Evolutionary conservation across 345 rosid genomes (phyloP), one percentile per base, ranked within the genome.

Genomic region (Hypericum perforatum): DNA sequence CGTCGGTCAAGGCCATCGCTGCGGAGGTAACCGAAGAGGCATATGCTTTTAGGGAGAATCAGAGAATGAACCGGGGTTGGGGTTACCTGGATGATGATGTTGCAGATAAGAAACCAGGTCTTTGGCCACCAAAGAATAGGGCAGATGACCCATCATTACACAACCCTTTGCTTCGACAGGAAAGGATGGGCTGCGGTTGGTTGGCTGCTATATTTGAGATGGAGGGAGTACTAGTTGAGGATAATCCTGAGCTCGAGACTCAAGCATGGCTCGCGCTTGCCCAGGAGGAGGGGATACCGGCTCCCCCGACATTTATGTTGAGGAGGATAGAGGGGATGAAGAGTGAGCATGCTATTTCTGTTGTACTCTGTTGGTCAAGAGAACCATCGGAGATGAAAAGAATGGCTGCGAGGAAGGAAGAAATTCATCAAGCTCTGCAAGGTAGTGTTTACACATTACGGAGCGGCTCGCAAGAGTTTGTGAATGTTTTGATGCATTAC

Each of bases 111-210:
- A 88, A 80, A 52, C 84, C 88, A 0, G 75, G 80, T 9, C 51
- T 78, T 41, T 85, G 95, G 96, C 95, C 98, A 4, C 96, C 91
- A 0, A 82, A 76, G 63, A 92, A 88, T 69, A 77, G 73, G 72
- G 98, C 91, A 0, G 98, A 88, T 56, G 80, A 85, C 46, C 78
- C 95, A 43, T 76, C 94, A 0, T 57, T 88, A 59, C 95, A 82
- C 41, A 92, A 92, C 63, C 98, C 98, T 9, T 54, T 83, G 64
- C 86, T 88, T 49, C 77, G 98, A 59, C 96, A 82, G 47, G 95
- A 92, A 72, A 79, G 88, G 63, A 81, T 92, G 98, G 96, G 98
- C 16, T 88, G 95, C 37, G 94, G 98, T 58, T 92, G 98, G 98
- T 68, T 92, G 49, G 95, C 94, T 65, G 98, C 90, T 5, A 92